Evolutionary conservation across 2,329 filamentous ascomycete genomes (phyloP).

Genomic region (Coniochaeta hoffmannii): DNA sequence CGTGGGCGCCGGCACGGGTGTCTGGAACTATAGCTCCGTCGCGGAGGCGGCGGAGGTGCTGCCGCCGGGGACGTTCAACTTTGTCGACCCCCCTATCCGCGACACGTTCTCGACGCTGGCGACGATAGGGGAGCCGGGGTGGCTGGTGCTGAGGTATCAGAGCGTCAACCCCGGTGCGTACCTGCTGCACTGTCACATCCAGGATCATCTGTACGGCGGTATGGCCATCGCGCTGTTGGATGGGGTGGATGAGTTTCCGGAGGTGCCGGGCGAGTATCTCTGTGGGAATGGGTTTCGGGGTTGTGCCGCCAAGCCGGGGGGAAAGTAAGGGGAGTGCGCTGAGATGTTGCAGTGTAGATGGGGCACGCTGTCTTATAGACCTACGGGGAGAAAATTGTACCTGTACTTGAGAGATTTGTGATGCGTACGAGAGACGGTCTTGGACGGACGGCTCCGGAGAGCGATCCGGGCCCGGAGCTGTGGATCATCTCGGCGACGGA

Average conservation of each 20-base stretch:
- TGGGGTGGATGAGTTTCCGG: conserved; percentile 27
- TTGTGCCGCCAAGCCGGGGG: not conserved
- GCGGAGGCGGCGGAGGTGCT: conserved; percentile 25
- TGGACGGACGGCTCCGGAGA: no score
- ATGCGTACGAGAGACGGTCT: no score
- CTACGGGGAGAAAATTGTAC: no score
- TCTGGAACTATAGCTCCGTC: conserved; percentile 33
- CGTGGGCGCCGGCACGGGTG: conserved; percentile 28
- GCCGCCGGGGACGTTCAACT: conserved; percentile 33
- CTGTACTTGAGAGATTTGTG: no score
- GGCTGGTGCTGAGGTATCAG: conserved; percentile 37
- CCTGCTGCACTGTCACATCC: conserved; percentile 42
- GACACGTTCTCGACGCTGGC: conserved; percentile 21
- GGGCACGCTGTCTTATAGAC: no score
- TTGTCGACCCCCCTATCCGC: conserved; percentile 30
- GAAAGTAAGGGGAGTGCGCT: no score
- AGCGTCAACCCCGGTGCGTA: conserved; percentile 37
- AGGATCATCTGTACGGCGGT: conserved; percentile 36
- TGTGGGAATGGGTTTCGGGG: not conserved
- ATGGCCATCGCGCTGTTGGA: conserved; percentile 41
- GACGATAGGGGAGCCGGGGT: conserved; percentile 11
- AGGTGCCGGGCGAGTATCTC: not conserved
- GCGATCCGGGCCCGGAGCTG: no score
- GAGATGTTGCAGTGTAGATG: no score
- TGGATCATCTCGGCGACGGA: no score